phyloP scores from a whole-genome alignment of 345 rosid genomes.

The Arabis alpina region DNA sequence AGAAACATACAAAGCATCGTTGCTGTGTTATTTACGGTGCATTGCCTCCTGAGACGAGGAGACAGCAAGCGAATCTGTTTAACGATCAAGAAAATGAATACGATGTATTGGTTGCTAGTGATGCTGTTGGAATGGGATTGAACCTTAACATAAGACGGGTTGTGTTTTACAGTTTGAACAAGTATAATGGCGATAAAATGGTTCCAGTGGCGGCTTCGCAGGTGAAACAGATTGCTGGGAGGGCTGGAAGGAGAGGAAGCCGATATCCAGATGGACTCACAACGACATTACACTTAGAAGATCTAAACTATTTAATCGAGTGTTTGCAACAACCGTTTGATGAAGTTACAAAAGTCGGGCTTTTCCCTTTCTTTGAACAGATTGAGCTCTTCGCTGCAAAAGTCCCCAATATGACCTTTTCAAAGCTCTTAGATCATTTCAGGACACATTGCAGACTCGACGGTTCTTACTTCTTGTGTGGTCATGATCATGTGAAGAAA shows the following conservation, averaged over 20 bases:
- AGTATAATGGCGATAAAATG: conserved; percentile 83
- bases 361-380: conserved; percentile 94
- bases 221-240: conserved; percentile 95
- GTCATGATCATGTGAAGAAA: conserved; percentile 83
- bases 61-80: conserved; percentile 91
- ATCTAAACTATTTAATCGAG: conserved; percentile 73
- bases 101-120: conserved; percentile 96
- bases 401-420: conserved; percentile 57
- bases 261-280: conserved; percentile 87
- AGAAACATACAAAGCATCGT: conserved; percentile 77
- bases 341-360: conserved; percentile 76
- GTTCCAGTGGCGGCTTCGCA: conserved; percentile 87
- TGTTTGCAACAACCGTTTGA: conserved; percentile 90
- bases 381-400: conserved; percentile 86
- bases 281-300: conserved; percentile 72
- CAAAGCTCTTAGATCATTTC: conserved; percentile 73
- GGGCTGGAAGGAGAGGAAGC: conserved; percentile 98
- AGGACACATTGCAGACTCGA: conserved; percentile 81
- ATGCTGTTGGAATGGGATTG: conserved; percentile 97
- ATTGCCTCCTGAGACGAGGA: conserved; percentile 91
- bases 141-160: conserved; percentile 93
- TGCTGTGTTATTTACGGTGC: conserved; percentile 98
- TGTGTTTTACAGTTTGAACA: conserved; percentile 70
- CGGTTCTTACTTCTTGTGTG: conserved; percentile 82
- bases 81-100: conserved; percentile 85